Base-by-base conservation (phyloP, 2,329 filamentous ascomycete genomes). In the Aureobasidium sp. region DNA sequence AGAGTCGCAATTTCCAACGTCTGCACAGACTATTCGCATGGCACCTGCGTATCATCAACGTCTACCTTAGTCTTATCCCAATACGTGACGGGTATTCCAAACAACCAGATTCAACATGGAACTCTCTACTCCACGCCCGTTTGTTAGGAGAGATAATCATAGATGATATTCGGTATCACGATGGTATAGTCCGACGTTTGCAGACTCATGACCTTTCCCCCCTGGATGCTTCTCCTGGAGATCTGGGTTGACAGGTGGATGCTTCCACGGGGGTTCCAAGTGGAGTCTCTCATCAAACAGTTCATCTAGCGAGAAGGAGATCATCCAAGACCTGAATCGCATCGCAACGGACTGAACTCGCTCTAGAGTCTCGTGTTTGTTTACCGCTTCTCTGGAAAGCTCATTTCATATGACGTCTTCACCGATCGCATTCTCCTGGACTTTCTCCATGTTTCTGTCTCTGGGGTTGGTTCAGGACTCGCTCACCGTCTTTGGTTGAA, bases 1-100 rank as follows among this genome's bases (percentile, higher is more conserved):
- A 60, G 57, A 60, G 57, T 60, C 46, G 57, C 57, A 60, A 60
- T 60, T 42, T 60, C 17, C 34, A 60, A 60, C 57, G 57, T 44
- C 46, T 34, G 57, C 57, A 60, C 57, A 51, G 57, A 60, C 57
- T 50, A 27, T 42, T 36, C 12, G 36, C 26, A 50, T 60, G 57
- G 57, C 46, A 51, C 36, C 46, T 51, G 46, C 57, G 57, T 42
- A 51, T 51, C 57, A 60, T 34, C 57, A 60, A 60, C 57, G 46
- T 51, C 36, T 26, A 51, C 13, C 27, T 20, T 34, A 34, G 23
- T 17, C 55, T 12, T 47, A 39, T 50, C 39, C 3, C 10, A 32
- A 27, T 26, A 5, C 27, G 46, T 41, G 44, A 48, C 42, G 32
- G 44, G 17, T 42, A 50, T 32, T 34, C 46, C 41, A 60, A 60